phyloP scores from a whole-genome alignment of 352 stramenopile species.

The Elongisporangium undulatum region DNA sequence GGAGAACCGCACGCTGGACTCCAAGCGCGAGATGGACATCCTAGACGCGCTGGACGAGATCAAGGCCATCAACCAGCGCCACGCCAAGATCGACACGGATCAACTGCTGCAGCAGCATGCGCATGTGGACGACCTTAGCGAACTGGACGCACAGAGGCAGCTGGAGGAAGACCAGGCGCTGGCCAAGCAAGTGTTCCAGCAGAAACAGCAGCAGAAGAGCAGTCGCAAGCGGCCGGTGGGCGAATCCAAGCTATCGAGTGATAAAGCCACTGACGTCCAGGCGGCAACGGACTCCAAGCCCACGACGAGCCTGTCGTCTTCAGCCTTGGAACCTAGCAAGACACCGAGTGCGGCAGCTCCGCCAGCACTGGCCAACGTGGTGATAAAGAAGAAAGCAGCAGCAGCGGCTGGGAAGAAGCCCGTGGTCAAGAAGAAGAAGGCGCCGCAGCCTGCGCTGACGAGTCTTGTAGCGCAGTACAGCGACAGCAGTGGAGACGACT shows the following conservation, averaged over 20 bases:
- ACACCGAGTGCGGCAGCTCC: slow-evolving; percentile 6
- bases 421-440: slow-evolving; percentile 28
- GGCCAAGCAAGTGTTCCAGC: slow-evolving; percentile 50
- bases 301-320: neutral
- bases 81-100: slow-evolving; percentile 90
- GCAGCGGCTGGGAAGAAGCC: slow-evolving; percentile 18
- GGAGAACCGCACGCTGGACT: slow-evolving; percentile 98
- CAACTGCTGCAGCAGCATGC: slow-evolving; percentile 59
- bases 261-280: neutral
- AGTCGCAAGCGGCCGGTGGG: slow-evolving; percentile 19
- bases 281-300: neutral
- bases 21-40: slow-evolving; percentile 99
- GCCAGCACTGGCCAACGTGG: slow-evolving; percentile 19
- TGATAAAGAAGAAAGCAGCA: slow-evolving; percentile 21
- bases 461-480: slow-evolving; percentile 80
- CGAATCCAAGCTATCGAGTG: slow-evolving; percentile 5
- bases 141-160: slow-evolving; percentile 41
- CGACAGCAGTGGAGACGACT: slow-evolving; percentile 52
- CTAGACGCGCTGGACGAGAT: slow-evolving; percentile 98
- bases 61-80: slow-evolving; percentile 95
- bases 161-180: slow-evolving; percentile 43
- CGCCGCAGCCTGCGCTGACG: slow-evolving; percentile 25
- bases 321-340: slow-evolving; percentile 2
- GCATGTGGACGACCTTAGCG: slow-evolving; percentile 20
- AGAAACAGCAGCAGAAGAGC: slow-evolving; percentile 10